Conservation (phyloP, 805 yeast species). For the Ogataea thermomethanolica region DNA sequence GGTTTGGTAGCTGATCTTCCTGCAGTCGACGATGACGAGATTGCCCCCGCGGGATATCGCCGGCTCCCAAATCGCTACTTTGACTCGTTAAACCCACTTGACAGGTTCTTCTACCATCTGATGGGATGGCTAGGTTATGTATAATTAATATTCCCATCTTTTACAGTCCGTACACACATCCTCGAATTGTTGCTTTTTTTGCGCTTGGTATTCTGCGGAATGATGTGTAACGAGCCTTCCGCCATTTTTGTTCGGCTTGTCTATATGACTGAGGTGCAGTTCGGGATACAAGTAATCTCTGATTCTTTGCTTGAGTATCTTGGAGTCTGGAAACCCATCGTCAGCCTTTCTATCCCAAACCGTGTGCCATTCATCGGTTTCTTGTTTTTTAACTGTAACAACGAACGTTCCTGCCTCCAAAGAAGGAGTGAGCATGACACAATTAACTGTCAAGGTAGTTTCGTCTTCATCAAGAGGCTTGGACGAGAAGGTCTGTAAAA, state of each 20-base stretch:
- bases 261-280: conserved; percentile 61
- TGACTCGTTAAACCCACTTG: conserved; percentile 16
- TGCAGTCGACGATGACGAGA: conserved; percentile 9
- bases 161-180: conserved; percentile 30
- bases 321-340: conserved; percentile 87
- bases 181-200: conserved; percentile 5
- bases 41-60: conserved; percentile 19
- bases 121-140: conserved; percentile 16
- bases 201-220: background rate
- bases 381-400: conserved; percentile 43
- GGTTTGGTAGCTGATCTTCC: conserved; percentile 19
- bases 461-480: conserved; percentile 33
- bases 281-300: conserved; percentile 57
- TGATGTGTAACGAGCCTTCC: conserved; percentile 21
- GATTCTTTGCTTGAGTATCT: conserved; percentile 65
- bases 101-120: conserved; percentile 9
- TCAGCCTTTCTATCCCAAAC: conserved; percentile 60
- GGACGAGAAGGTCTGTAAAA: conserved; percentile 67
- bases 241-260: conserved; percentile 31
- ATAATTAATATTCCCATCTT: conserved; percentile 29
- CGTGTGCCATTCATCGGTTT: conserved; percentile 29
- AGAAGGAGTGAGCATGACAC: conserved; percentile 49
- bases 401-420: conserved; percentile 54
- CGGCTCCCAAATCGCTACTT: conserved; percentile 16
- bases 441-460: conserved; percentile 41